A percentile compares a stretch with the other conserved stretches of the same genome.
These are phyloP conservation scores for Inonotus obliquus DNA, from an alignment of 1,284 basidiomycete genomes.

Conservation along the genomic window DNA sequence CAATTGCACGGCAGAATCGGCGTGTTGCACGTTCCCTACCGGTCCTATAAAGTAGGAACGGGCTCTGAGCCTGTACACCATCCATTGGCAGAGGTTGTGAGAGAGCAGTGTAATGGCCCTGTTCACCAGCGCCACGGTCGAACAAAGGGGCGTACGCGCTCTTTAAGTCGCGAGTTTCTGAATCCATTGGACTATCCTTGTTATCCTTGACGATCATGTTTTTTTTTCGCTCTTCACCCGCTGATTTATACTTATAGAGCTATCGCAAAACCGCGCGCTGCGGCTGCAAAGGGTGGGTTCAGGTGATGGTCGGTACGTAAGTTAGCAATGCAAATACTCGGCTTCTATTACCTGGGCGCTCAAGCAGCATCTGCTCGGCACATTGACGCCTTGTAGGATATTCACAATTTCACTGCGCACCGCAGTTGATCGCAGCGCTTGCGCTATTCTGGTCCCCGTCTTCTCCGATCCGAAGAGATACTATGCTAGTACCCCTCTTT, in stretches of 20 bases:
- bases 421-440: not conserved
- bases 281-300: not conserved
- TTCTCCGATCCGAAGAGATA: not conserved
- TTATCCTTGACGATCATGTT: conserved; percentile 8
- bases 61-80: not conserved
- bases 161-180: not conserved
- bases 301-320: not conserved
- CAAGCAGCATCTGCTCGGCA: not conserved
- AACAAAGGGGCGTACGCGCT: conserved; percentile 1
- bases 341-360: not conserved
- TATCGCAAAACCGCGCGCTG: not conserved
- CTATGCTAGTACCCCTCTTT: too few relatives aligned
- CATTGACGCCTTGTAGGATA: not conserved
- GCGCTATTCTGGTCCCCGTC: not conserved
- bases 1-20: conserved; percentile 6
- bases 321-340: not conserved
- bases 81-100: not conserved
- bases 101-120: not conserved
- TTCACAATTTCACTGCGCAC: conserved; percentile 1
- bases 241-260: not conserved
- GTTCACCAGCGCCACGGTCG: not conserved
- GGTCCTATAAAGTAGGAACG: not conserved
- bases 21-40: not conserved
- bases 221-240: not conserved
- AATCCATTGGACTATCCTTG: not conserved